Conservation (phyloP, 1,139 yeast species). For the Pichia sp. region DNA sequence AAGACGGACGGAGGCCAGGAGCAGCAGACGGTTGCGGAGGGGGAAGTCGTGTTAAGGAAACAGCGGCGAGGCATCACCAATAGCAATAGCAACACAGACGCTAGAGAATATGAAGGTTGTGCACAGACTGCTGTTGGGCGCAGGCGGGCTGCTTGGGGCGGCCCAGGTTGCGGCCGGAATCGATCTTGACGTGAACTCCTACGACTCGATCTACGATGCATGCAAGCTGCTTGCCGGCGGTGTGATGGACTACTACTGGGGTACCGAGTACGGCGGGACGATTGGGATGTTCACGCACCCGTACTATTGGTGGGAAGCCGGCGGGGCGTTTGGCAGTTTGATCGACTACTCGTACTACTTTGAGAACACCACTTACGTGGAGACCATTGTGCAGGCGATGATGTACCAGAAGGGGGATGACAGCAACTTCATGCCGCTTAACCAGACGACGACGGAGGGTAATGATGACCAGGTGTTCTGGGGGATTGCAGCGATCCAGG, state of each 20-base stretch:
- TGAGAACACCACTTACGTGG: constrained; percentile 65
- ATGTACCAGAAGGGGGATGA: constrained; percentile 73
- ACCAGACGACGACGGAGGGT: constrained; percentile 94
- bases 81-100: neutral
- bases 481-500: constrained; percentile 90
- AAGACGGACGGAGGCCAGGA: too few species aligned
- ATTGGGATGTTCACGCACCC: constrained; percentile 83
- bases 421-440: constrained; percentile 76
- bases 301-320: constrained; percentile 99
- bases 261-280: constrained; percentile 63
- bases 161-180: constrained; percentile 11
- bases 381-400: constrained; percentile 56
- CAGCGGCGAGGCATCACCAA: neutral
- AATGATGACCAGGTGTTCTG: constrained; percentile 97
- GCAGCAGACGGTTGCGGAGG: too few species aligned
- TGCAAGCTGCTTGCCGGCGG: constrained; percentile 64
- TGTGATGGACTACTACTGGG: constrained; percentile 79
- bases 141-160: neutral
- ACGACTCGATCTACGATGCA: constrained; percentile 42
- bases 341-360: constrained; percentile 71
- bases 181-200: constrained; percentile 35
- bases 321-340: constrained; percentile 91
- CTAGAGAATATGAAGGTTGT: neutral
- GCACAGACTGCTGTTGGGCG: neutral
- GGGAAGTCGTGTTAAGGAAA: too few species aligned